Conservation (phyloP, 768 basidiomycete genomes). For the Crassisporium funariophilum region DNA sequence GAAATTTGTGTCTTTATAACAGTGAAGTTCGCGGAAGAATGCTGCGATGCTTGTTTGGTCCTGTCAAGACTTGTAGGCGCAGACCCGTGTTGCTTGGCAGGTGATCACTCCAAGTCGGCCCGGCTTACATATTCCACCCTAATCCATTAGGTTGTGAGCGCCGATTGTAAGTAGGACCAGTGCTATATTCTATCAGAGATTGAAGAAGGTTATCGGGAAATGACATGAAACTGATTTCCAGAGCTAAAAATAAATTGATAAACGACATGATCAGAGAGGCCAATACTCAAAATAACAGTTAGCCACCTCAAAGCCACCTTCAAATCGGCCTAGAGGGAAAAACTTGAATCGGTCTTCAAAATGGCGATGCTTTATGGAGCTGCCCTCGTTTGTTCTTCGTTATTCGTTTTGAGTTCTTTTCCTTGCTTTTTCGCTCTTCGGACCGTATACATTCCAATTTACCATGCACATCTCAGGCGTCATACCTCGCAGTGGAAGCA, state of each 20-base stretch:
- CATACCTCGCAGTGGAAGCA: neutral
- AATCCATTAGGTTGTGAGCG: too few species aligned
- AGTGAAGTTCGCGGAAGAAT: too few species aligned
- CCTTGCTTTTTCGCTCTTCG: neutral
- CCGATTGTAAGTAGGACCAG: too few species aligned
- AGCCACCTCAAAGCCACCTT: slow-evolving; percentile 20
- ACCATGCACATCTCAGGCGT: neutral
- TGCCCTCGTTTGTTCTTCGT: neutral
- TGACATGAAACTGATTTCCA: neutral
- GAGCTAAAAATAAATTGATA: slow-evolving; percentile 14
- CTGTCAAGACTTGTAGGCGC: slow-evolving; percentile 10
- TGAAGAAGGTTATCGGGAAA: too few species aligned
- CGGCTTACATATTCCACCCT: too few species aligned
- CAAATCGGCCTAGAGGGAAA: slow-evolving; percentile 3
- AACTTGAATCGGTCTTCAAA: slow-evolving; percentile 1
- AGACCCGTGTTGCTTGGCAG: neutral
- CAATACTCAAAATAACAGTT: slow-evolving; percentile 7
- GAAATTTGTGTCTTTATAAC: too few species aligned
- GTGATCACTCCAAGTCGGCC: neutral
- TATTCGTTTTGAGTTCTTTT: slow-evolving; percentile 1
- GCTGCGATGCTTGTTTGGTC: slow-evolving; percentile 23
- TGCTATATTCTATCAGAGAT: too few species aligned
- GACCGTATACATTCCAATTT: neutral
- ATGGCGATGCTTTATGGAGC: too few species aligned
- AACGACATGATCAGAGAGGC: neutral